These are phyloP conservation scores for Aspergillus pseudoviridinutans DNA, from an alignment of 2,329 filamentous ascomycete genomes.

Conservation along the genomic window DNA sequence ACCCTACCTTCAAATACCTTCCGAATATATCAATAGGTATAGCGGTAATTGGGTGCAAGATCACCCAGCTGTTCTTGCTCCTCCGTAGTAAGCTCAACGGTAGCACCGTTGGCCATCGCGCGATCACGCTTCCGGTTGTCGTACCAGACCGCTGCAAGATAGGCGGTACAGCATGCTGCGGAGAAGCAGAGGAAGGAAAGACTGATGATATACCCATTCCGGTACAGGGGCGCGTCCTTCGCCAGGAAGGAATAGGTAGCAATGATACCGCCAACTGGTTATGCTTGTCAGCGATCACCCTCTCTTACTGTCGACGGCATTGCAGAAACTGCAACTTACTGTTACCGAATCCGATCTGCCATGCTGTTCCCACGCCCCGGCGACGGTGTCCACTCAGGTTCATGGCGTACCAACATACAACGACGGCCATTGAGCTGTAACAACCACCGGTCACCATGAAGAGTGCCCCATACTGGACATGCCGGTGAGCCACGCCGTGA, in stretches of 20 bases:
- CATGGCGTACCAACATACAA: slow-evolving; percentile 80
- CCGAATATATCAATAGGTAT: slow-evolving; percentile 26
- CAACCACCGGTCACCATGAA: slow-evolving; percentile 77
- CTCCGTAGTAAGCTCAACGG: slow-evolving; percentile 22
- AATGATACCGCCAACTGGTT: slow-evolving; percentile 67
- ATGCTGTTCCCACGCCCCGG: slow-evolving; percentile 66
- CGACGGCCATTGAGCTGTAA: slow-evolving; percentile 86
- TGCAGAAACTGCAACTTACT: slow-evolving; percentile 22
- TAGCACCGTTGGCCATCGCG: slow-evolving; percentile 18
- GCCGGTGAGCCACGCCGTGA: slow-evolving; percentile 55
- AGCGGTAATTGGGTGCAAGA: slow-evolving; percentile 40
- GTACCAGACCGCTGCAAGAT: slow-evolving; percentile 33
- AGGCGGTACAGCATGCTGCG: slow-evolving; percentile 46
- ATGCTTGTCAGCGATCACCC: slow-evolving; percentile 5
- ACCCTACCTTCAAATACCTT: slow-evolving; percentile 7
- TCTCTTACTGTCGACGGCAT: neutral
- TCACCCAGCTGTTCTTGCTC: slow-evolving; percentile 38
- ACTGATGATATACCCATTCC: slow-evolving; percentile 71
- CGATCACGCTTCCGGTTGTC: slow-evolving; percentile 41
- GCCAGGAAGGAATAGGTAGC: slow-evolving; percentile 66
- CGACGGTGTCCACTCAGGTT: slow-evolving; percentile 71
- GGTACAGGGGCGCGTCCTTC: slow-evolving; percentile 65
- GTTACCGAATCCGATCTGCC: slow-evolving; percentile 76
- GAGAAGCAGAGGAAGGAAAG: slow-evolving; percentile 69
- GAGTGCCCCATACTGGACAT: slow-evolving; percentile 71